Conservation (phyloP, 495 filamentous ascomycete genomes). For the Extremus antarcticus region DNA sequence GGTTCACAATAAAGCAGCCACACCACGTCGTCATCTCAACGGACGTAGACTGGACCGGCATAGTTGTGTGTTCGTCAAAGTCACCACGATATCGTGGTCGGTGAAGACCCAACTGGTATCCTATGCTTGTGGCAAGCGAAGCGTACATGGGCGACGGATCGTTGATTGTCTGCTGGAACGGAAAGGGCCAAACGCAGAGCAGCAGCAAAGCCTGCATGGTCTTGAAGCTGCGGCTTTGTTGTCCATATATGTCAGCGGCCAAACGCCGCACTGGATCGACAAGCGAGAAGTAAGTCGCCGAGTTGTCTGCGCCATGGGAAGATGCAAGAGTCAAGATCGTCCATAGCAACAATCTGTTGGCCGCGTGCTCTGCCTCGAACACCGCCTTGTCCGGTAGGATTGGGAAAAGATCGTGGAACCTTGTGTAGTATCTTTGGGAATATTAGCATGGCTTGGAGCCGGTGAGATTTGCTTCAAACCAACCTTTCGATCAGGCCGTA, state of each 20-base stretch:
- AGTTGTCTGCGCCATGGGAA: not conserved
- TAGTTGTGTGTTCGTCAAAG: not conserved
- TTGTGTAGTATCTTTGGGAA: not conserved
- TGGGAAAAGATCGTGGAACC: not conserved
- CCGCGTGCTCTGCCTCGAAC: not conserved
- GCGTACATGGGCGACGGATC: not conserved
- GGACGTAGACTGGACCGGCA: not conserved
- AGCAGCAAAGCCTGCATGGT: not conserved
- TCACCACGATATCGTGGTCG: not conserved
- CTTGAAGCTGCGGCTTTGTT: not conserved
- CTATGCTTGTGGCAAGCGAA: not conserved
- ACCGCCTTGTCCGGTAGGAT: not conserved
- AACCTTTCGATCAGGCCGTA: not conserved
- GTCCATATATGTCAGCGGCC: not conserved
- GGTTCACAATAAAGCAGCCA: not conserved
- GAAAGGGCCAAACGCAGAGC: not conserved
- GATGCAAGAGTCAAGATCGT: not conserved
- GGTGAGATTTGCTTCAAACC: not conserved
- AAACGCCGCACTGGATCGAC: not conserved
- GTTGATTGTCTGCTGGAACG: not conserved
- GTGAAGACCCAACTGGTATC: not conserved
- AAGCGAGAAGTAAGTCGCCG: not conserved
- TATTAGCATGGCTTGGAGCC: not conserved
- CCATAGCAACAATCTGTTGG: not conserved
- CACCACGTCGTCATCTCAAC: not conserved